Evolutionary conservation across 2,329 filamentous ascomycete species (phyloP), one percentile per base, ranked within the genome.

Genomic region (Helotiales sp.): DNA sequence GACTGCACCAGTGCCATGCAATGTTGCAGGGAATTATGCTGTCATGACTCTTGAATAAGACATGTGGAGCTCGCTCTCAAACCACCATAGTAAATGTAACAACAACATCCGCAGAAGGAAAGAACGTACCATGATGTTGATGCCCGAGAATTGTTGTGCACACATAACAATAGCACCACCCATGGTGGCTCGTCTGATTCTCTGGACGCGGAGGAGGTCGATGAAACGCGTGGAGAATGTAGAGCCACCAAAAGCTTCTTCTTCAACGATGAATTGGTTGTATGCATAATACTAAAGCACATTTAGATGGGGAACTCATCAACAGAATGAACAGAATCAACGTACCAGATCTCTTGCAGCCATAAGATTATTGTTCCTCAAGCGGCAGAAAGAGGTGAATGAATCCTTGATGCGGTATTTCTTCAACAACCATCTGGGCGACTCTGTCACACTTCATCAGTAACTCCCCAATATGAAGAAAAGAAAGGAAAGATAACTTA

Each of bases 161-260:
- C 17, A 19, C 84, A 95, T 95, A 64, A 93, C 89, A 1, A 84
- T 85, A 62, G 86, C 88, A 0, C 89, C 87, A 2, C 89, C 90
- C 22, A 89, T 78, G 5, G 86, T 92, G 2, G 91, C 91, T 31
- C 86, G 81, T 10, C 86, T 81, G 5, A 88, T 76, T 31, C 88
- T 82, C 2, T 87, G 85, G 52, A 90, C 79, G 5, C 83, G 88
- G 67, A 90, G 87, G 2, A 87, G 77, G 68, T 90, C 81, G 44
- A 79, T 67, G 62, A 89, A 84, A 9, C 88, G 82, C 15, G 76
- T 81, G 44, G 83, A 13, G 66, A 88, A 87, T 71, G 79, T 85
- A 65, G 75, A 80, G 13, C 78, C 31, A 24, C 70, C 73, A 17
- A 79, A 70, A 36, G 82, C 70, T 60, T 80, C 49, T 30, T 49